phyloP scores from a whole-genome alignment of 768 basidiomycete genomes.

The Lyophyllum semitale region DNA sequence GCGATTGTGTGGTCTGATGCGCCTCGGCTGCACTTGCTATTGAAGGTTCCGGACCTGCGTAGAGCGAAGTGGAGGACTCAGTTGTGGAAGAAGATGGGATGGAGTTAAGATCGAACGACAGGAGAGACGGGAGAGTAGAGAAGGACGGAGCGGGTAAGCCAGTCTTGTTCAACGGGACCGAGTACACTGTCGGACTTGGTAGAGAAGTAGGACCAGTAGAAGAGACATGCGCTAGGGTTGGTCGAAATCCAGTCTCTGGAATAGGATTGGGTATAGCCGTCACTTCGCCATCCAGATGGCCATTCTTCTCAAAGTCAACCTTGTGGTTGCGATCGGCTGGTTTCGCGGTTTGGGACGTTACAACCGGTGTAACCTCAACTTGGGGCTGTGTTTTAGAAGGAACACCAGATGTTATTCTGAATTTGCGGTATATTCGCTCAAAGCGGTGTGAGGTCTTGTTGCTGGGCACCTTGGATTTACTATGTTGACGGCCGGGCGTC shows the following conservation, averaged over 20 bases:
- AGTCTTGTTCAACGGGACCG: slow-evolving; percentile 13
- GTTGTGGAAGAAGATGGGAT: slow-evolving; percentile 11
- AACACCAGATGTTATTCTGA: not conserved
- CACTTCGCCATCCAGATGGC: slow-evolving; percentile 27
- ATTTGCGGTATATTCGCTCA: slow-evolving; percentile 15
- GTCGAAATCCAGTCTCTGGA: slow-evolving; percentile 41
- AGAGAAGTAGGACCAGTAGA: slow-evolving; percentile 30
- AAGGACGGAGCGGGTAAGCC: slow-evolving; percentile 20
- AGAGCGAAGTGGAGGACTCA: slow-evolving; percentile 14
- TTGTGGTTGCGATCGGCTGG: slow-evolving; percentile 17
- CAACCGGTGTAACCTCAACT: not conserved
- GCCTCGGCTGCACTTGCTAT: slow-evolving; percentile 1
- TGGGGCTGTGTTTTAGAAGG: not conserved
- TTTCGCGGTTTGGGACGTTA: not conserved
- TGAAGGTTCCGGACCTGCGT: slow-evolving; percentile 4
- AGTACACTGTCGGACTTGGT: slow-evolving; percentile 18
- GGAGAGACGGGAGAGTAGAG: slow-evolving; percentile 25
- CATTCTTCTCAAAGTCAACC: slow-evolving; percentile 17
- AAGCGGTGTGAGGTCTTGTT: slow-evolving; percentile 17
- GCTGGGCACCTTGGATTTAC: not conserved
- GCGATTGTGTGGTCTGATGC: slow-evolving; percentile 16
- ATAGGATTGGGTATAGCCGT: slow-evolving; percentile 52
- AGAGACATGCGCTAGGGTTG: slow-evolving; percentile 21
- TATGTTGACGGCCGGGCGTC: not conserved
- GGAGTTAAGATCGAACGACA: slow-evolving; percentile 20